These are phyloP conservation scores for Pterula multifida DNA, from an alignment of 1,284 basidiomycete species.

Conservation along the genomic window DNA sequence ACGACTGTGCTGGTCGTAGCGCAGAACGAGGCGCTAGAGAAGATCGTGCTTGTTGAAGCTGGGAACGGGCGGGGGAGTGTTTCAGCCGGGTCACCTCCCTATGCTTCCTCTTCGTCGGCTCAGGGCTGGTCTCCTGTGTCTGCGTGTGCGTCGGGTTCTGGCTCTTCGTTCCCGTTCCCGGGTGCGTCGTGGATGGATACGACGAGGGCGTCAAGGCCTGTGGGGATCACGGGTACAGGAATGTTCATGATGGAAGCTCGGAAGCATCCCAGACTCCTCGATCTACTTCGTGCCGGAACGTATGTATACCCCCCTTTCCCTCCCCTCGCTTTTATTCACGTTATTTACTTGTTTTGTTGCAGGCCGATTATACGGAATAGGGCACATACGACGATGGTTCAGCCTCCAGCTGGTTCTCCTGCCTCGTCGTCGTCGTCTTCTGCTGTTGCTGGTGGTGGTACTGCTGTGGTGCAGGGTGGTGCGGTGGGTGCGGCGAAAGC, in stretches of 20 bases:
- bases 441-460: too few species aligned
- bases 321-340: background rate
- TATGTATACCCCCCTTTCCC: constrained; percentile 15
- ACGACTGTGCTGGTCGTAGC: constrained; percentile 29
- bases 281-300: constrained; percentile 33
- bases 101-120: constrained; percentile 7
- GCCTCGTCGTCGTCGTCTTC: background rate
- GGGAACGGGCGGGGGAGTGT: background rate
- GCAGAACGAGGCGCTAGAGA: constrained; percentile 26
- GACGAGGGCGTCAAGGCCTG: background rate
- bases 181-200: constrained; percentile 3
- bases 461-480: too few species aligned
- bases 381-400: background rate
- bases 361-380: background rate
- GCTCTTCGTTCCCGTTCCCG: constrained; percentile 10
- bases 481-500: too few species aligned
- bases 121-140: background rate
- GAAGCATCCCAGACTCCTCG: constrained; percentile 27
- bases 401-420: background rate
- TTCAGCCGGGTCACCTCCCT: background rate
- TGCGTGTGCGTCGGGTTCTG: constrained; percentile 6
- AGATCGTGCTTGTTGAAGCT: constrained; percentile 25
- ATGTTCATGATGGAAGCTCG: constrained; percentile 34
- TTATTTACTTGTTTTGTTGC: background rate
- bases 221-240: constrained; percentile 24